A percentile compares a stretch with the other conserved stretches of the same genome.
phyloP scores from a whole-genome alignment of 2,329 filamentous ascomycete genomes.

The Cordyceps javanica region DNA sequence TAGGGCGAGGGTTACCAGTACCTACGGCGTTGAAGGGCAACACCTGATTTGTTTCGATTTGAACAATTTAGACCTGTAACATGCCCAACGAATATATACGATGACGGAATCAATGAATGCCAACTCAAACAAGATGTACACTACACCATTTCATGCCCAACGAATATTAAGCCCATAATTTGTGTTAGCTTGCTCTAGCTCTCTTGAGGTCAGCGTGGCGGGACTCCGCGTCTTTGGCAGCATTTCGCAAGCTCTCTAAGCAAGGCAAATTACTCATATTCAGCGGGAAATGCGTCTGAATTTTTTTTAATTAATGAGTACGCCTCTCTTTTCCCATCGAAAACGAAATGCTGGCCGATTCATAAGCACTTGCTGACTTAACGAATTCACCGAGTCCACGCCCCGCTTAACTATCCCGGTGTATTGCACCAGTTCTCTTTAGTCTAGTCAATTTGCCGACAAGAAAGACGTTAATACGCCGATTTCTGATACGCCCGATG shows the following conservation, averaged over 20 bases:
- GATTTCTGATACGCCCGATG: background rate
- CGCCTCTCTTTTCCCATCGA: background rate
- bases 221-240: background rate
- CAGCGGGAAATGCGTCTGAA: background rate
- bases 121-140: no score
- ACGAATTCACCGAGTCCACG: background rate
- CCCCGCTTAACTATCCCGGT: background rate
- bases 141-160: background rate
- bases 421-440: background rate
- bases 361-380: background rate
- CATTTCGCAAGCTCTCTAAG: background rate
- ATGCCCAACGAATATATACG: no score
- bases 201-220: background rate
- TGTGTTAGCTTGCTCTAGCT: background rate
- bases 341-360: background rate
- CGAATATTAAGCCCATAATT: no score
- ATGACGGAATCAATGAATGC: no score
- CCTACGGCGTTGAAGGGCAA: constrained; percentile 34
- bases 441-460: background rate
- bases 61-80: no score
- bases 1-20: constrained; percentile 40
- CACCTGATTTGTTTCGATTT: constrained; percentile 16
- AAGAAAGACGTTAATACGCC: background rate
- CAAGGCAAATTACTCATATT: background rate
- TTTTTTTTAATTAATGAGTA: background rate